Percentiles rank a stretch among this genome's conserved stretches.
Evolutionary conservation across 768 basidiomycete species (phyloP).

Genomic region (Mycena haematopus): DNA sequence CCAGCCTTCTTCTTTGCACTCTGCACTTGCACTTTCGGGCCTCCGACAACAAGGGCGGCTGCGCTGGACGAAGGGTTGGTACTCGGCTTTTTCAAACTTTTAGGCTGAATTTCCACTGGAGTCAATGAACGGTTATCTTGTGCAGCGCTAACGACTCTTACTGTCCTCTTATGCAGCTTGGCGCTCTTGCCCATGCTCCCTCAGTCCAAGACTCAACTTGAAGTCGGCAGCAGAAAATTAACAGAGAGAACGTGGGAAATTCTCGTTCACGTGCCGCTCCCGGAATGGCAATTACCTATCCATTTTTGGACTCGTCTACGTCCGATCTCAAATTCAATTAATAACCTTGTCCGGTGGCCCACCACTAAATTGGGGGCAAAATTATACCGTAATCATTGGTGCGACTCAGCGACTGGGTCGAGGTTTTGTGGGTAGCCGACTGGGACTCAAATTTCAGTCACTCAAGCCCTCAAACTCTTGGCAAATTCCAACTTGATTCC

Average conservation of each 20-base stretch:
- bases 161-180: constrained; percentile 67
- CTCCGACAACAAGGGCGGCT: constrained; percentile 29
- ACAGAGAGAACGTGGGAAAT: background rate
- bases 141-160: constrained; percentile 36
- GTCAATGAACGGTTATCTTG: background rate
- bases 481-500: too few relatives aligned
- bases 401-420: background rate
- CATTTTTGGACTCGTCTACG: background rate
- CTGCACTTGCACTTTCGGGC: constrained; percentile 45
- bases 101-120: constrained; percentile 5
- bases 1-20: constrained; percentile 56
- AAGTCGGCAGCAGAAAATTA: constrained; percentile 37
- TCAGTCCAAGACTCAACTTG: too few relatives aligned
- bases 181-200: constrained; percentile 67
- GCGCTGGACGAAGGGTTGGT: constrained; percentile 27
- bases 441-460: too few relatives aligned
- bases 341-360: background rate
- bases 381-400: background rate
- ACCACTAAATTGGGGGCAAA: too few relatives aligned
- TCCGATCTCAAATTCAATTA: background rate
- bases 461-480: too few relatives aligned
- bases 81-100: constrained; percentile 44
- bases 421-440: too few relatives aligned
- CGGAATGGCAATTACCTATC: constrained; percentile 10
- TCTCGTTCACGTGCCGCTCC: background rate